Evolutionary conservation across 2,329 filamentous ascomycete species (phyloP), one percentile per base, ranked within the genome.

Genomic region (Diaporthe destruens): DNA sequence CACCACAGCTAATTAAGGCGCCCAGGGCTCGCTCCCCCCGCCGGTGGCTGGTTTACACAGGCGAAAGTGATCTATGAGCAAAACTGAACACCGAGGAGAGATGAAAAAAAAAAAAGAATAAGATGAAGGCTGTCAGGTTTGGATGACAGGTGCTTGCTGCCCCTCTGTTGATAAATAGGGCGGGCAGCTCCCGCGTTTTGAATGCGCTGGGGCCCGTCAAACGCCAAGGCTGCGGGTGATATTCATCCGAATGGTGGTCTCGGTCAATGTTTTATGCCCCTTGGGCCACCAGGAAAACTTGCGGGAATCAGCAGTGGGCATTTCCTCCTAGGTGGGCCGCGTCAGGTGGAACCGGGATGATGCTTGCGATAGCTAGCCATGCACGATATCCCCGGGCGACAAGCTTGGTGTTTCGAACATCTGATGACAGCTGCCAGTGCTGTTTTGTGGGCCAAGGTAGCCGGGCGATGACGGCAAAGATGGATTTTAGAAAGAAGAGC

Each of bases 181-280:
- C 23, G 23, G 51, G 51, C 34, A 55, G 53, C 53, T 20, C 53
- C 34, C 53, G 53, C 29, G 32, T 56, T 56, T 56, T 1, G 20
- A 14, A 34, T 56, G 36, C 54, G 54, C 54, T 56, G 54, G 54
- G 32, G 29, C 54, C 29, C 36, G 36, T 34, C 54, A 56, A 56
- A 36, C 54, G 29, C 53, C 53, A 55, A 55, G 53, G 16, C 53
- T 32, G 53, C 53, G 53, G 53, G 53, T 32, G 53, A 55, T 32
- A 55, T 55, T 55, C 53, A 55, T 55, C 53, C 53, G 53, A 55
- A 12, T 56, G 18, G 32, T 36, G 54, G 36, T 56, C 54, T 56
- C 36, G 4, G 54, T 56, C 54, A 36, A 55, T 53, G n/a, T n/a
- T n/a, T n/a, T n/a, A n/a, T n/a, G n/a, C n/a, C n/a, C n/a, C n/a